Evolutionary conservation across 1,284 basidiomycete genomes (phyloP).

Genomic region (Cryptococcus jaspeensis): DNA sequence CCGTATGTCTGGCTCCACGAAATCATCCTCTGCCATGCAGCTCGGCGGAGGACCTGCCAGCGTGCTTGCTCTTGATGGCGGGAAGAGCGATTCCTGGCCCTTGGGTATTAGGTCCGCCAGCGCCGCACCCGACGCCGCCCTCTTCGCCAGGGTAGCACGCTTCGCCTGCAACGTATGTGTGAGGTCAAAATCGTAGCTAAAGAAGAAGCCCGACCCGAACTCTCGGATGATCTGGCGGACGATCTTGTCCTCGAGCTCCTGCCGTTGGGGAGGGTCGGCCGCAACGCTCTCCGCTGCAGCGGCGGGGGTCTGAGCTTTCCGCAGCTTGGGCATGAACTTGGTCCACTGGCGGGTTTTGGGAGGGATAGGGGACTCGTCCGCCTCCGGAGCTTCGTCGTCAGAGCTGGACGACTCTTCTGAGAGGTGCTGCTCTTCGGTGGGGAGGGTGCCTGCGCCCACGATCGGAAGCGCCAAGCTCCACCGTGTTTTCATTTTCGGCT

Average conservation of each 20-base stretch:
- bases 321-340: slow-evolving; percentile 32
- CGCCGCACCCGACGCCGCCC: slow-evolving; percentile 20
- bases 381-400: slow-evolving; percentile 29
- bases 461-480: slow-evolving; percentile 17
- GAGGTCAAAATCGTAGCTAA: slow-evolving; percentile 56
- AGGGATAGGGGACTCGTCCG: slow-evolving; percentile 31
- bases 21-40: slow-evolving; percentile 20
- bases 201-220: slow-evolving; percentile 50
- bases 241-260: slow-evolving; percentile 51
- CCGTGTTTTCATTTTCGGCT: slow-evolving; percentile 15
- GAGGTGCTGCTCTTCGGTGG: slow-evolving; percentile 1
- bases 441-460: background rate
- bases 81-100: slow-evolving; percentile 16
- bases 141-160: slow-evolving; percentile 38
- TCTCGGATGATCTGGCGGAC: slow-evolving; percentile 47
- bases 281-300: slow-evolving; percentile 17
- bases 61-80: slow-evolving; percentile 9
- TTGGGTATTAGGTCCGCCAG: slow-evolving; percentile 30
- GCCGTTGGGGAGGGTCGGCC: slow-evolving; percentile 37
- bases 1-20: slow-evolving; percentile 53
- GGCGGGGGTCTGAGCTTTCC: slow-evolving; percentile 11
- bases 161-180: slow-evolving; percentile 55
- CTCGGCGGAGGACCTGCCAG: background rate
- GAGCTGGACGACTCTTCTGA: slow-evolving; percentile 3
- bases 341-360: slow-evolving; percentile 20